A percentile compares a stretch with the other conserved stretches of the same genome.
phyloP scores from a whole-genome alignment of 2,329 filamentous ascomycete genomes.

The Monosporascus sp. region DNA sequence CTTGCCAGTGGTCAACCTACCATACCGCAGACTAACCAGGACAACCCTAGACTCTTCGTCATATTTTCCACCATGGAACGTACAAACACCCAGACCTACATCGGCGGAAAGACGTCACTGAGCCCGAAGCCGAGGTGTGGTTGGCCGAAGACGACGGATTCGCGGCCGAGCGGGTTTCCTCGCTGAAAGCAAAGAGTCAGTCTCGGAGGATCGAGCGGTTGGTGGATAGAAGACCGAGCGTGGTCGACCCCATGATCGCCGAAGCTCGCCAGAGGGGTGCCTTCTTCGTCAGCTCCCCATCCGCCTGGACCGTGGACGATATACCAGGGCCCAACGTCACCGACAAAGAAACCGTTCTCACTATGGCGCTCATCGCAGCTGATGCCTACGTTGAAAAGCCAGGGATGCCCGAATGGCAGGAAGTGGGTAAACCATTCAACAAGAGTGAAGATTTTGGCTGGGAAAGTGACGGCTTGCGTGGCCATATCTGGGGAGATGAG shows the following conservation, averaged over 20 bases:
- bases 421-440: conserved; percentile 75
- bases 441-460: conserved; percentile 87
- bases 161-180: conserved; percentile 44
- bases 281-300: conserved; percentile 61
- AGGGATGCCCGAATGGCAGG: conserved; percentile 72
- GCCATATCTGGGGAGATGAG: conserved; percentile 87
- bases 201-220: conserved; percentile 72
- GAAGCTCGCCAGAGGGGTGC: conserved; percentile 64
- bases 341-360: conserved; percentile 78
- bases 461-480: conserved; percentile 81
- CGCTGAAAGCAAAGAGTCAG: conserved; percentile 58
- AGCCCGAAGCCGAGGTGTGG: conserved; percentile 55
- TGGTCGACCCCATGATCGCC: conserved; percentile 74
- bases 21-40: conserved; percentile 3
- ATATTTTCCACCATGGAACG: conserved; percentile 90
- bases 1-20: background rate
- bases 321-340: conserved; percentile 75
- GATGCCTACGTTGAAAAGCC: conserved; percentile 81
- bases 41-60: conserved; percentile 56
- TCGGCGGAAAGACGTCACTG: conserved; percentile 63
- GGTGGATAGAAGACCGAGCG: conserved; percentile 67
- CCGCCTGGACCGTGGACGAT: conserved; percentile 79
- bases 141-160: conserved; percentile 55
- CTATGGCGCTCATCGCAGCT: conserved; percentile 80
- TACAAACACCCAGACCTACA: conserved; percentile 74